phyloP scores from a whole-genome alignment of 2,329 filamentous ascomycete genomes.

The Xylaria polymorpha region DNA sequence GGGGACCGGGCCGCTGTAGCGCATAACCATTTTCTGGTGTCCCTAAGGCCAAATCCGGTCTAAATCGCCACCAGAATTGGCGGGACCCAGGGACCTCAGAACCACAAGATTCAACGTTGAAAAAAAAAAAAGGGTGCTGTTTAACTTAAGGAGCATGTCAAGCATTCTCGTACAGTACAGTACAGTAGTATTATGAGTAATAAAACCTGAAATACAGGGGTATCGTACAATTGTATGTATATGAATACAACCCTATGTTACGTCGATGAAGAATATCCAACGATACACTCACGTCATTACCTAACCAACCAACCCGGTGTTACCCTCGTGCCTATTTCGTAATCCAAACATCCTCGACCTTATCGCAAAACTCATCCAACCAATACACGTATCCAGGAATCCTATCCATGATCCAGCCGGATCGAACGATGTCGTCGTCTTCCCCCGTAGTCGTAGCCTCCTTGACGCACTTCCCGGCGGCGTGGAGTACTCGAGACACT shows the following conservation, averaged over 20 bases:
- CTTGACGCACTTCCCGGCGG: constrained; percentile 40
- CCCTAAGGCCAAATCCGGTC: too few relatives aligned
- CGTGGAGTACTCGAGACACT: constrained; percentile 41
- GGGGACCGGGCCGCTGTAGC: too few relatives aligned
- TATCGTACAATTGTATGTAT: constrained; percentile 9
- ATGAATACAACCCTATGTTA: background rate
- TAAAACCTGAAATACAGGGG: background rate
- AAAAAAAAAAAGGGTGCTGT: background rate
- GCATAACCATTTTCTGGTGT: too few relatives aligned
- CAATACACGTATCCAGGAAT: constrained; percentile 32
- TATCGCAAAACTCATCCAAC: constrained; percentile 32
- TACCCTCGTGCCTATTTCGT: constrained; percentile 18
- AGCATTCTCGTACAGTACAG: background rate
- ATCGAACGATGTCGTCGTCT: constrained; percentile 34
- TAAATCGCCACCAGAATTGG: too few relatives aligned
- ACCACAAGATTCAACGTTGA: background rate
- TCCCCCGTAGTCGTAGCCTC: constrained; percentile 34
- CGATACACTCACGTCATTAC: background rate
- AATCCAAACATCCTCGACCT: constrained; percentile 30
- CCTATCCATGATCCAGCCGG: constrained; percentile 41
- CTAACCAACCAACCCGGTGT: too few relatives aligned
- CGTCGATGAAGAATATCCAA: background rate
- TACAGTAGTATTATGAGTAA: background rate
- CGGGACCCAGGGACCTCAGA: too few relatives aligned
- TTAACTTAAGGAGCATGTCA: background rate